Conservation (phyloP, 495 filamentous ascomycete species). For the Xylaria scruposa region DNA sequence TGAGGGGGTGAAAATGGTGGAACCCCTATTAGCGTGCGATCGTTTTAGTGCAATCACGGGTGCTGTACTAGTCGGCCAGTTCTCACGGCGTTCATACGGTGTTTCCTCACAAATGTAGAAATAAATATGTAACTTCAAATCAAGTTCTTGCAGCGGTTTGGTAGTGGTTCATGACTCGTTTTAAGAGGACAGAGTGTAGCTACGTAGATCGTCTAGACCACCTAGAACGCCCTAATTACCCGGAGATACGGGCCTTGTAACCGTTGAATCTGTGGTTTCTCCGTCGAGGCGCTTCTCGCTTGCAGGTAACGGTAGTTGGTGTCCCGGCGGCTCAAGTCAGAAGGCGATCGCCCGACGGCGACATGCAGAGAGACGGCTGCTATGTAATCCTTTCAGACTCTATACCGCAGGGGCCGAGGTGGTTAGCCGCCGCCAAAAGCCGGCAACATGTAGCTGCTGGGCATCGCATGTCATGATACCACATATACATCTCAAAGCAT, state of each 20-base stretch:
- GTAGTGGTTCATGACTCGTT: not conserved
- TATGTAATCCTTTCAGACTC: not conserved
- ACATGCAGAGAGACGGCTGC: not conserved
- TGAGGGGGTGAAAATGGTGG: constrained; percentile 19
- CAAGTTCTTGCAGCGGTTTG: not conserved
- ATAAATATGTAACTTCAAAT: not conserved
- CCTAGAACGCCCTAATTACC: constrained; percentile 10
- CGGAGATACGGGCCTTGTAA: constrained; percentile 26
- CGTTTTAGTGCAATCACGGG: constrained; percentile 5
- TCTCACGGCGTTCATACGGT: constrained; percentile 1
- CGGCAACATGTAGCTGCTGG: not conserved
- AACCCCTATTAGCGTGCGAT: constrained; percentile 18
- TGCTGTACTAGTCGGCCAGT: not conserved
- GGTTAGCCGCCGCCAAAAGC: not conserved
- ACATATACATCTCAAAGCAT: not conserved
- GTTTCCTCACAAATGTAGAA: constrained; percentile 2
- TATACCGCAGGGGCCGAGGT: not conserved
- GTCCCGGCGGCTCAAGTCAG: constrained; percentile 25
- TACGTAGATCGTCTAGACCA: not conserved
- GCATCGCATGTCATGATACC: not conserved
- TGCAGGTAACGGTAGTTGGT: constrained; percentile 23
- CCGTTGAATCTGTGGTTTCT: constrained; percentile 25
- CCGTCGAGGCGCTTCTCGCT: constrained; percentile 13
- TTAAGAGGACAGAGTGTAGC: constrained; percentile 4
- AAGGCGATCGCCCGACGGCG: not conserved